Evolutionary conservation across 768 basidiomycete genomes (phyloP), one percentile per base, ranked within the genome.

Genomic region (Agrocybe chaxingu): DNA sequence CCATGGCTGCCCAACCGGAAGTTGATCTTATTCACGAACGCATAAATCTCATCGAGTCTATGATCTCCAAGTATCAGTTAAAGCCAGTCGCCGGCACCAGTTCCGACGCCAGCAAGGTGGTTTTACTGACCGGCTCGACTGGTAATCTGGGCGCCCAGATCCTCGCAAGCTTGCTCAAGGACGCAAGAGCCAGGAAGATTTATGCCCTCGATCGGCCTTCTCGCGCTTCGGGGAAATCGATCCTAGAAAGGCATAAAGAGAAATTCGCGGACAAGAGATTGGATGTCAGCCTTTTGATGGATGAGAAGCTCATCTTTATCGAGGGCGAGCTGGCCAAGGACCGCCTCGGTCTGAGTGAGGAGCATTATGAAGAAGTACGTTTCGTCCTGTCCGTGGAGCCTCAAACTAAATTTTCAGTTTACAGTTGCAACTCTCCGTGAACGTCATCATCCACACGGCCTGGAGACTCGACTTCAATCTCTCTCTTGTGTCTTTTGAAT

Each of bases 401-500:
- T 16, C 16, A 16, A 16, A 16, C 16, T 16, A 16, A 16, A 16
- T 16, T 16, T 16, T 16, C 16, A 1, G 16, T 16, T 10, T 32
- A 1, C 42, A 71, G 66, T 50, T 74, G 11, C 58, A 57, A 9
- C 31, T 57, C 29, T 58, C 57, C 5, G 60, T 71, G 2, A 74
- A 65, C 0, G 47, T 57, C 9, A 69, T 79, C 51, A 67, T 78
- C 7, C 75, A 78, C 47, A 72, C 66, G 42, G 75, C 76, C 1
- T 79, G 78, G 78, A 66, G 62, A 13, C 61, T 79, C 10, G 70
- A 79, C 40, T 78, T 79, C 55, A 79, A 78, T 45, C 36, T 71
- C 16, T 53, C 68, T 0, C 55, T 80, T 3, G 63, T 67, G 7
- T 75, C 78, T 0, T 75, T 77, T 37, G 77, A 78, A 42, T 61